Evolutionary conservation across 371 early-diverging fungal genomes (phyloP).

Genomic region (Syncephalastrum racemosum): DNA sequence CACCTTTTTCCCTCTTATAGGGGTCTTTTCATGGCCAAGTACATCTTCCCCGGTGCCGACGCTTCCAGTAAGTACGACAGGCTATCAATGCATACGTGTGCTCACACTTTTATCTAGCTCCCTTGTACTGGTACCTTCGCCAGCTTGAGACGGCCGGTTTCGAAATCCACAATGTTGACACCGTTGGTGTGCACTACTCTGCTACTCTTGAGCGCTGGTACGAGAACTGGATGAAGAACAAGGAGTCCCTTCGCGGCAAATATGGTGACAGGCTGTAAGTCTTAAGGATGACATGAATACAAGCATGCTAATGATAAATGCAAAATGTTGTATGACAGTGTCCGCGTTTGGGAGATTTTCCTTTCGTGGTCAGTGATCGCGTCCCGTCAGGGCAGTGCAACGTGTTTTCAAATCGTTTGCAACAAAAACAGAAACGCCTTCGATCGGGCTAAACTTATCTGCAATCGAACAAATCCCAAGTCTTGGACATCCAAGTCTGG

Average conservation of each 20-base stretch:
- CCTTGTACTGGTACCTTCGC: conserved; percentile 89
- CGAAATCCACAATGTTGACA: conserved; percentile 86
- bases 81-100: too few species aligned
- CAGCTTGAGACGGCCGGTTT: conserved; percentile 93
- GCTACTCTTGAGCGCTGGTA: conserved; percentile 96
- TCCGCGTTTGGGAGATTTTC: conserved; percentile 93
- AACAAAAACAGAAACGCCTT: conserved; percentile 96
- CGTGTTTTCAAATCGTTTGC: conserved; percentile 92
- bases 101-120: conserved; percentile 36
- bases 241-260: conserved; percentile 74
- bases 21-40: conserved; percentile 97
- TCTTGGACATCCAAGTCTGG: too few species aligned
- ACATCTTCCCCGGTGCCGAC: conserved; percentile 98
- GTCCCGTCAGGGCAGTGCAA: conserved; percentile 93
- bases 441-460: conserved; percentile 73
- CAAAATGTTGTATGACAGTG: conserved; percentile 17
- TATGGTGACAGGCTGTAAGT: conserved; percentile 85
- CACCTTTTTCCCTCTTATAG: conserved; percentile 35
- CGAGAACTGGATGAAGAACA: conserved; percentile 94
- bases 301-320: too few species aligned
- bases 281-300: too few species aligned
- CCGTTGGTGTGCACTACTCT: conserved; percentile 96
- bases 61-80: conserved; percentile 60
- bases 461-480: conserved; percentile 47
- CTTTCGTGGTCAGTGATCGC: conserved; percentile 94